Base-by-base conservation (phyloP, 116 monocot genomes). In the Posidonia oceanica region DNA sequence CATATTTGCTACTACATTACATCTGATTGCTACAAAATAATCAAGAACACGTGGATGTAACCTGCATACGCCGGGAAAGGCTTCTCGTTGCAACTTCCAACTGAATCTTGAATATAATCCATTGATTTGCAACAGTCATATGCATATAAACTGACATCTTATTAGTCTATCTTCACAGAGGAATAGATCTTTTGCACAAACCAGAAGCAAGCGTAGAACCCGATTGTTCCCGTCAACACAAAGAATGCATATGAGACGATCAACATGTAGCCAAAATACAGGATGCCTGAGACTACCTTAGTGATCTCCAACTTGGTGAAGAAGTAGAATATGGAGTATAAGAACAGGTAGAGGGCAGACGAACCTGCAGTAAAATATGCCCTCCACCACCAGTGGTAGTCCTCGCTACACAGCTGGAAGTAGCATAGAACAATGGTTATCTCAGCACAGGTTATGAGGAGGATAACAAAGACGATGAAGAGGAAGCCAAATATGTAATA, bases 321-420 rank as follows among this genome's bases (percentile, higher is more conserved):
- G 86, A 89, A 89, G 79, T 89, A 89, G 75, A 83, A 85, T 4
- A 54, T 70, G 17, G 89, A 70, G 73, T 86, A 89, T 14, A 74
- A 66, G 83, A 89, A 89, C 12, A 89, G 78, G 71, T 85, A 89
- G 11, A 89, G 66, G 0, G 89, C 86, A 6, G 86, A 89, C 59
- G 86, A 83, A 36, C 85, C 89, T 3, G 86, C 83, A 18, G 89
- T 89, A 55, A 85, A 57, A 72, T 89, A 89, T 4, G 86, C 79
- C 69, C 89, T 85, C 89, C 89, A 89, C 89, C 89, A 89, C 89
- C 89, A 89, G 41, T 79, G 72, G 62, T 89, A 83, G 39, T 89
- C 89, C 73, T 89, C 89, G 36, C 89, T 75, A 71, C 85, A 85
- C 54, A 89, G 75, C 72, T 89, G 89, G 79, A 89, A 89, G 83